Percentiles rank a stretch among this genome's conserved stretches.
Conservation (phyloP, 495 filamentous ascomycete species). For the Penicillium taxi region DNA sequence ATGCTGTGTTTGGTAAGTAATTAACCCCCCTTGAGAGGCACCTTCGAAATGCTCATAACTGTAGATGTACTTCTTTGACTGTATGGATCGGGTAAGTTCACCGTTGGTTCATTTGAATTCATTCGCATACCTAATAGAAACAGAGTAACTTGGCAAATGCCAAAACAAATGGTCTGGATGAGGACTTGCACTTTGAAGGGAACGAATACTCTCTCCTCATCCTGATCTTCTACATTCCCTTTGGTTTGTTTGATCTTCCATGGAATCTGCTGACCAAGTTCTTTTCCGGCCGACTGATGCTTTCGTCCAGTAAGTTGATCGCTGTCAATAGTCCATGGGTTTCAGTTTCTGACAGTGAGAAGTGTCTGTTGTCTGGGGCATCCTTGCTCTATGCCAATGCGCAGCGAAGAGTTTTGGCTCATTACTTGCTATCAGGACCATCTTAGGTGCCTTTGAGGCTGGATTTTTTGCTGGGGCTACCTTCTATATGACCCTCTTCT, state of each 20-base stretch:
- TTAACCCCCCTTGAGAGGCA: too few relatives aligned
- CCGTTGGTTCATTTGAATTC: conserved; percentile 3
- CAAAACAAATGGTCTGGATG: conserved; percentile 51
- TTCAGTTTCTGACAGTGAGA: conserved; percentile 30
- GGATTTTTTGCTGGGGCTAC: conserved; percentile 54
- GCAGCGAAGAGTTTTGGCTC: conserved; percentile 47
- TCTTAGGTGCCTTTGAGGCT: conserved; percentile 50
- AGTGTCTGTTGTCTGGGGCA: conserved; percentile 41
- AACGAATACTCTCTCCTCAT: conserved; percentile 62
- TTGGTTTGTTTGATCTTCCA: conserved; percentile 55
- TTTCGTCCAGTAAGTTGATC: conserved; percentile 27
- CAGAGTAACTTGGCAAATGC: conserved; percentile 53
- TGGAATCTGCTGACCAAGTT: conserved; percentile 55
- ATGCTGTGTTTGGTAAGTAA: conserved; percentile 25
- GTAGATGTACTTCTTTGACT: conserved; percentile 54
- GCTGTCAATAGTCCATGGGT: too few relatives aligned
- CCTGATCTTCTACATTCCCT: conserved; percentile 66
- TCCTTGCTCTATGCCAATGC: conserved; percentile 30
- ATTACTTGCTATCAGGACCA: conserved; percentile 38
- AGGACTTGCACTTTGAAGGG: conserved; percentile 43
- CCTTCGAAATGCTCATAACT: neutral
- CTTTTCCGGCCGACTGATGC: conserved; percentile 42
- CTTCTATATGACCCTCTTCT: conserved; percentile 53
- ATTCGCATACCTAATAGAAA: conserved; percentile 10
- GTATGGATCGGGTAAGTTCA: conserved; percentile 50